Evolutionary conservation across 2,329 filamentous ascomycete genomes (phyloP).

Genomic region (Rhynchosporium graminicola): DNA sequence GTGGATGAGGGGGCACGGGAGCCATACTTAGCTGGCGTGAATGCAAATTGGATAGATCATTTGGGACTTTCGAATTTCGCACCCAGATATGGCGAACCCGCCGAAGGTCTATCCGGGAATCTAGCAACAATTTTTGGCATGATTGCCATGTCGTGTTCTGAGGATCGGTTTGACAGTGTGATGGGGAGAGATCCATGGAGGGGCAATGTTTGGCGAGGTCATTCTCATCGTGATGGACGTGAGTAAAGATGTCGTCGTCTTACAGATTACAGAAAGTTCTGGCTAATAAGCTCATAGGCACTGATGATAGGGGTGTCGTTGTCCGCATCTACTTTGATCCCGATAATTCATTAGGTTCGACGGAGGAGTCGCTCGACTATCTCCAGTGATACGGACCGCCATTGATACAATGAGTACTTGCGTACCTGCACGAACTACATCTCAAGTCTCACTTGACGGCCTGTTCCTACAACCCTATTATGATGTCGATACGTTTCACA

Average conservation of each 20-base stretch:
- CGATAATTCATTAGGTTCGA: conserved; percentile 32
- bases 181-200: too few species aligned
- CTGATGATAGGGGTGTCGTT: conserved; percentile 30
- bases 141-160: conserved; percentile 33
- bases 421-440: not conserved
- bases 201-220: conserved; percentile 21
- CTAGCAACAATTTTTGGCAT: conserved; percentile 32
- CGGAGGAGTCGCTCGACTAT: conserved; percentile 15
- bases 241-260: conserved; percentile 4
- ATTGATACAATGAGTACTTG: not conserved
- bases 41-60: conserved; percentile 24
- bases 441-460: too few species aligned
- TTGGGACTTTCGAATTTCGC: conserved; percentile 24
- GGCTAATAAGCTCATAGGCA: conserved; percentile 21
- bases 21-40: conserved; percentile 21
- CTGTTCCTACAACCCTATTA: too few species aligned
- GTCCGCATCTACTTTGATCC: conserved; percentile 35
- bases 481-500: too few species aligned
- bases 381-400: conserved; percentile 27
- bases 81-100: not conserved
- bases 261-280: not conserved
- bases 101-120: conserved; percentile 29
- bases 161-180: too few species aligned
- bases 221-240: conserved; percentile 27
- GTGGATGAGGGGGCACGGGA: conserved; percentile 15